These are phyloP conservation scores for Dalbergia cochinchinensis DNA, from an alignment of 306 rosid genomes.

Conservation along the genomic window DNA sequence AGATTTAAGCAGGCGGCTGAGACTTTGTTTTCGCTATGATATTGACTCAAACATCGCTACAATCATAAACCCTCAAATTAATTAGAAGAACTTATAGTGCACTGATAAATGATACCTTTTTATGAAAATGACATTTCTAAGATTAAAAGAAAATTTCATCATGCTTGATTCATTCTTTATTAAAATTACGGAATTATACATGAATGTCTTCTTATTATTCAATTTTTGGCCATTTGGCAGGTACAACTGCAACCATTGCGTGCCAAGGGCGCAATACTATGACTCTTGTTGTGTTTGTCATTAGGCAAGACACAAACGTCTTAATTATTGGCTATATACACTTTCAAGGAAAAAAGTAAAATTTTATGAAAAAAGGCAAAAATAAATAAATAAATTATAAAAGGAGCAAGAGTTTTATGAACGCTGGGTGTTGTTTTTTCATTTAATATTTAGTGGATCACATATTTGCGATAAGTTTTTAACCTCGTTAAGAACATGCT, in stretches of 20 bases:
- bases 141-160: not conserved
- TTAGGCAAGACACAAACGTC: not conserved
- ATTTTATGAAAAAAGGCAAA: not conserved
- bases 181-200: not conserved
- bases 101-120: slow-evolving; percentile 23
- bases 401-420: not conserved
- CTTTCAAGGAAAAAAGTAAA: not conserved
- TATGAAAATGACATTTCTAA: slow-evolving; percentile 17
- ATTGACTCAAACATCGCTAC: not conserved
- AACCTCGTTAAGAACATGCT: not conserved
- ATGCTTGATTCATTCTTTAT: slow-evolving; percentile 28
- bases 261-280: not conserved
- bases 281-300: not conserved
- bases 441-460: no score
- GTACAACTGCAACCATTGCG: not conserved
- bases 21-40: slow-evolving; percentile 26
- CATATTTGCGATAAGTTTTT: no score
- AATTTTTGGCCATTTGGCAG: not conserved
- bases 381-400: not conserved
- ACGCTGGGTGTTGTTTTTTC: not conserved
- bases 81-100: slow-evolving; percentile 6
- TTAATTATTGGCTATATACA: not conserved
- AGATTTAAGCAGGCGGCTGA: slow-evolving; percentile 34
- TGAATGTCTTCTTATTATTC: not conserved
- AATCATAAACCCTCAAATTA: not conserved